Conservation (phyloP, 768 basidiomycete species). For the Grammothele lineata region DNA sequence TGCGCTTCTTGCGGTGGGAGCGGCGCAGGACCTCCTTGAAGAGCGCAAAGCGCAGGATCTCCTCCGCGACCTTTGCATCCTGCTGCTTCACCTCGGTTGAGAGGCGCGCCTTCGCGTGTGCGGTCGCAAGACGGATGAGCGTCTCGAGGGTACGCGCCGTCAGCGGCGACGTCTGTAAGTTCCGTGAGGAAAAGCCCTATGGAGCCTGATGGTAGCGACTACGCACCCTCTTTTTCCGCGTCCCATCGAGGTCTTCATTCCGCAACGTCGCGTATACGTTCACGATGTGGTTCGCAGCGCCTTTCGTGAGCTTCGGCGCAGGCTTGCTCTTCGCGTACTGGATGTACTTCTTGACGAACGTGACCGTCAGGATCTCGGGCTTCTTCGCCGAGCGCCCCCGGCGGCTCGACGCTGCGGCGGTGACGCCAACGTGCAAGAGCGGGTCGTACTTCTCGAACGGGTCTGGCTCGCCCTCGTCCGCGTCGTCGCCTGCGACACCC, state of each 20-base stretch:
- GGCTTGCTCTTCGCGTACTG: constrained; percentile 93
- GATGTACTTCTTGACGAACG: constrained; percentile 97
- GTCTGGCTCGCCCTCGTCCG: constrained; percentile 61
- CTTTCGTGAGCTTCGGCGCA: constrained; percentile 83
- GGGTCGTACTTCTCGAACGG: constrained; percentile 98
- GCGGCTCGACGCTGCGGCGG: constrained; percentile 40
- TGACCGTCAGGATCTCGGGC: constrained; percentile 85
- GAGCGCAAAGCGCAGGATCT: constrained; percentile 93
- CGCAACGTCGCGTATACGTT: constrained; percentile 87
- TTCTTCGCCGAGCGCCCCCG: constrained; percentile 52
- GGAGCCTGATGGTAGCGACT: neutral
- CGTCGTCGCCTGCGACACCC: constrained; percentile 34
- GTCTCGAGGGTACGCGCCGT: constrained; percentile 99
- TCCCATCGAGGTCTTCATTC: constrained; percentile 89
- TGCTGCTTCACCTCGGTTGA: constrained; percentile 77
- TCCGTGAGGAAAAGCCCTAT: too few species aligned
- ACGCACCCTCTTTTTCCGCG: constrained; percentile 70
- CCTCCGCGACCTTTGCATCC: constrained; percentile 89
- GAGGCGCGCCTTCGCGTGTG: constrained; percentile 93
- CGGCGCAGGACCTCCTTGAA: constrained; percentile 96
- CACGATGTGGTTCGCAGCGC: constrained; percentile 92
- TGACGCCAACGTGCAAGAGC: constrained; percentile 83
- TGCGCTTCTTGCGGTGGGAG: constrained; percentile 76
- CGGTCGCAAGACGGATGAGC: constrained; percentile 94
- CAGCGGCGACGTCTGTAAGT: constrained; percentile 92